Percentiles rank a stretch among this genome's conserved stretches.
These are phyloP conservation scores for Xylaria telfairii DNA, from an alignment of 495 filamentous ascomycete genomes.

Conservation along the genomic window DNA sequence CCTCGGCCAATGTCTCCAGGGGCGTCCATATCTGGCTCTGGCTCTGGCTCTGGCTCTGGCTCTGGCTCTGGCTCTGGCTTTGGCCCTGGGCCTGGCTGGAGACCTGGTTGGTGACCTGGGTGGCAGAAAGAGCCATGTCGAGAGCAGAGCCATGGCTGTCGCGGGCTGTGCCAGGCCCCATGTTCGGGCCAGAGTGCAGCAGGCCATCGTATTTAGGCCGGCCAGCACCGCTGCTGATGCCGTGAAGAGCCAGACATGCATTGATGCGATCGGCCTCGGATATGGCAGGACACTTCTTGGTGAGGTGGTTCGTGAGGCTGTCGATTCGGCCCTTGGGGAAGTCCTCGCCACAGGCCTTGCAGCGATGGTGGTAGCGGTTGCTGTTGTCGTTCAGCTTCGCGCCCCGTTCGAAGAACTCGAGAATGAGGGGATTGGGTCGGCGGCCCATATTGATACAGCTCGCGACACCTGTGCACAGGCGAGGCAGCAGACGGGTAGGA, in stretches of 20 bases:
- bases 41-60: slow-evolving; percentile 39
- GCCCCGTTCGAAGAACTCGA: slow-evolving; percentile 83
- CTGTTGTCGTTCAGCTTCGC: slow-evolving; percentile 80
- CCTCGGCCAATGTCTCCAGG: slow-evolving; percentile 81
- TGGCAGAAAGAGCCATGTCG: slow-evolving; percentile 3
- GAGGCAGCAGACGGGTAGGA: slow-evolving; percentile 24
- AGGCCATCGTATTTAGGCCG: slow-evolving; percentile 38
- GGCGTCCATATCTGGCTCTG: slow-evolving; percentile 71
- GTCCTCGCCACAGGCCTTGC: slow-evolving; percentile 82
- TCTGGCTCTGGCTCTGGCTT: slow-evolving; percentile 26
- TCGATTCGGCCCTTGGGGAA: slow-evolving; percentile 87
- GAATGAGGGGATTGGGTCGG: slow-evolving; percentile 79
- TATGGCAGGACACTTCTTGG: slow-evolving; percentile 81
- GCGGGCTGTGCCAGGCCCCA: slow-evolving; percentile 17
- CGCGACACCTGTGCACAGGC: slow-evolving; percentile 21
- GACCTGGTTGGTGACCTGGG: slow-evolving; percentile 30
- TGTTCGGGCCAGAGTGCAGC: slow-evolving; percentile 32
- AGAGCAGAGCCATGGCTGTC: background rate
- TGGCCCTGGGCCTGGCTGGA: slow-evolving; percentile 47
- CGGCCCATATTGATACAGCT: slow-evolving; percentile 67
- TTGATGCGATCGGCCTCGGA: slow-evolving; percentile 68
- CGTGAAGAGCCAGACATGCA: slow-evolving; percentile 59
- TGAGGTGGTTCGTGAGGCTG: slow-evolving; percentile 74
- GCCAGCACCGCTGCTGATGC: slow-evolving; percentile 49
- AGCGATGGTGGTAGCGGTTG: slow-evolving; percentile 87